Percentiles rank a stretch among this genome's conserved stretches.
phyloP scores from a whole-genome alignment of 169 alveolate species.

The Plasmodium berghei region DNA sequence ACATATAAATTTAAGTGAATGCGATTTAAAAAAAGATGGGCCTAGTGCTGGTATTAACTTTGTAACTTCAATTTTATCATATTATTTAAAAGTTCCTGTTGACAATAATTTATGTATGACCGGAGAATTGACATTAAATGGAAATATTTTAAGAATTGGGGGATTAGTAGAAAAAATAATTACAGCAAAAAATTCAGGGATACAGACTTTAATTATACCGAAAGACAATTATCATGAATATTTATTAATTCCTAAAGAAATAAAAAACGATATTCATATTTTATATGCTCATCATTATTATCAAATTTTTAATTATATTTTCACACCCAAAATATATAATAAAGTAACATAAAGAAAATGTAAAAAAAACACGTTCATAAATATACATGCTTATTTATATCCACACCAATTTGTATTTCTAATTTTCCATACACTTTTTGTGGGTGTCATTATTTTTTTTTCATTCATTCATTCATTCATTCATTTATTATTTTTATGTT shows the following conservation, averaged over 20 bases:
- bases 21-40: conserved; percentile 97
- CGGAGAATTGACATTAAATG: conserved; percentile 96
- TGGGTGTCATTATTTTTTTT: too few species aligned
- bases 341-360: too few species aligned
- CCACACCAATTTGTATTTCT: too few species aligned
- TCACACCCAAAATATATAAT: background rate
- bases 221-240: conserved; percentile 83
- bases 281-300: conserved; percentile 83
- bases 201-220: conserved; percentile 87
- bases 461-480: too few species aligned
- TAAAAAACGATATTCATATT: conserved; percentile 78
- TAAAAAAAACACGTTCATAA: too few species aligned
- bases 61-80: conserved; percentile 91
- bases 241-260: conserved; percentile 79
- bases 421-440: too few species aligned
- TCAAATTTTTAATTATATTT: conserved; percentile 79
- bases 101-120: conserved; percentile 93
- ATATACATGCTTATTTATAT: too few species aligned
- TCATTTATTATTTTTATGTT: too few species aligned
- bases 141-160: conserved; percentile 93
- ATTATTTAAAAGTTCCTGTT: conserved; percentile 85
- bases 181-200: conserved; percentile 94
- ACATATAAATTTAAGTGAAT: conserved; percentile 96
- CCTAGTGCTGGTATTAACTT: conserved; percentile 96
- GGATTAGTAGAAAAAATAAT: conserved; percentile 95